Percentiles rank a stretch among this genome's conserved stretches.
Conservation (phyloP, 106 monocot genomes). For the Apostasia ramifera region DNA sequence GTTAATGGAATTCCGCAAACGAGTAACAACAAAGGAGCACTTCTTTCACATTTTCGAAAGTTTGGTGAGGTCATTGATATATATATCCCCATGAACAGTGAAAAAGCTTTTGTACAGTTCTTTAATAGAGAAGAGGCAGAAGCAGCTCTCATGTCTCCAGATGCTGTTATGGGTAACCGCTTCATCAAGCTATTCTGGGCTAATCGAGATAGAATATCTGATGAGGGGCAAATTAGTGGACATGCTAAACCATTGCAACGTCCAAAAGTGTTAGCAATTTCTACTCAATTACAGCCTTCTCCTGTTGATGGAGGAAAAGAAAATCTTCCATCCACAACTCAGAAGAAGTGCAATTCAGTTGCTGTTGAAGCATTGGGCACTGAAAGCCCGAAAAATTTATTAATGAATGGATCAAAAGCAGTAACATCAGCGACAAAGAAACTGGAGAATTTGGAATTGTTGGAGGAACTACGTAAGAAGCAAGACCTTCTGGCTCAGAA, state of each 20-base stretch:
- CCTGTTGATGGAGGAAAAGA: conserved; percentile 31
- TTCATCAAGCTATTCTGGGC: conserved; percentile 97
- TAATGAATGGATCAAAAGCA: conserved; percentile 31
- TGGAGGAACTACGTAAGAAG: conserved; percentile 94
- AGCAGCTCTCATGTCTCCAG: conserved; percentile 85
- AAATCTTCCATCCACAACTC: conserved; percentile 16
- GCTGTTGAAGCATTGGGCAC: conserved; percentile 11
- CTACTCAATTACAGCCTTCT: conserved; percentile 15
- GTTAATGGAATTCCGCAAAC: conserved; percentile 78
- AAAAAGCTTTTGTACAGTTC: conserved; percentile 96
- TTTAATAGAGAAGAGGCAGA: conserved; percentile 91
- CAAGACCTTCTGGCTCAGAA: conserved; percentile 77
- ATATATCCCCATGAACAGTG: conserved; percentile 71
- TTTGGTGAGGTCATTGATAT: conserved; percentile 83
- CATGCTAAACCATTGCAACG: conserved; percentile 4
- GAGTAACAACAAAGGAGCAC: conserved; percentile 45
- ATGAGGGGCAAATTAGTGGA: conserved; percentile 27
- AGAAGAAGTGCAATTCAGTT: conserved; percentile 23
- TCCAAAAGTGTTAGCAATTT: neutral
- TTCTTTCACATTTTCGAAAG: conserved; percentile 84
- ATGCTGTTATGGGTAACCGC: conserved; percentile 98
- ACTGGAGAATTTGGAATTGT: conserved; percentile 49
- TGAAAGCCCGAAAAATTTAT: conserved; percentile 20
- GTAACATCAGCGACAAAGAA: conserved; percentile 38
- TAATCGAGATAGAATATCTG: conserved; percentile 75